phyloP scores from a whole-genome alignment of 305 asterid species.

The Solanum hybrid region DNA sequence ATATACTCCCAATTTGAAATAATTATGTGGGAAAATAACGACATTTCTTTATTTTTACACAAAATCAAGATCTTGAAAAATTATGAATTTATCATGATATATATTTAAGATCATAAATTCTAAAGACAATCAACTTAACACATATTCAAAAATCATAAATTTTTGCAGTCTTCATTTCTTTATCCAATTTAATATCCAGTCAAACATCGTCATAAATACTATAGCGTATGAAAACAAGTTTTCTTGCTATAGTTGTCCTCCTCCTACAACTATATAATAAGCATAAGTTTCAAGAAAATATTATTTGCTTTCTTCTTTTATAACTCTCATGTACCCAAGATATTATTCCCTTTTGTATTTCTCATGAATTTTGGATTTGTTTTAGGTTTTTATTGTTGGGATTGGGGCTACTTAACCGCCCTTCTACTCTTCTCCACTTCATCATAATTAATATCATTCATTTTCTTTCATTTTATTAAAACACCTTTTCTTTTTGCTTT shows the following conservation, averaged over 20 bases:
- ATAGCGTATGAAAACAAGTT: background rate
- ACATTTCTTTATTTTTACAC: background rate
- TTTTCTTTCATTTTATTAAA: background rate
- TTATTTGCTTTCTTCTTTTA: background rate
- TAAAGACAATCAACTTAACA: background rate
- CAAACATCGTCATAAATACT: background rate
- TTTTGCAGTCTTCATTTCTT: background rate
- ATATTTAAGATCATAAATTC: too few species aligned
- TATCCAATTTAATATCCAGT: background rate
- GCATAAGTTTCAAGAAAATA: background rate
- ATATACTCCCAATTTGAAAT: background rate
- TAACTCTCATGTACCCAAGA: background rate
- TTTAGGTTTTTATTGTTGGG: constrained; percentile 75
- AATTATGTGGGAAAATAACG: background rate
- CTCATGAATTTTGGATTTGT: constrained; percentile 71
- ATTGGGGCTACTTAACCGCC: constrained; percentile 79
- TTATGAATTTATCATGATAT: background rate
- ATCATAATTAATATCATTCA: background rate
- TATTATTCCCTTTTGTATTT: constrained; percentile 21
- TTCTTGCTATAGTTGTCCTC: background rate
- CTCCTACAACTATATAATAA: background rate
- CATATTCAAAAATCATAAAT: background rate
- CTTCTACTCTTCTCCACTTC: constrained; percentile 57
- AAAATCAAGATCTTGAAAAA: background rate
- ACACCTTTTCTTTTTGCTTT: background rate